phyloP scores from a whole-genome alignment of 805 yeast genomes.

The Ascoidea asiatica region DNA sequence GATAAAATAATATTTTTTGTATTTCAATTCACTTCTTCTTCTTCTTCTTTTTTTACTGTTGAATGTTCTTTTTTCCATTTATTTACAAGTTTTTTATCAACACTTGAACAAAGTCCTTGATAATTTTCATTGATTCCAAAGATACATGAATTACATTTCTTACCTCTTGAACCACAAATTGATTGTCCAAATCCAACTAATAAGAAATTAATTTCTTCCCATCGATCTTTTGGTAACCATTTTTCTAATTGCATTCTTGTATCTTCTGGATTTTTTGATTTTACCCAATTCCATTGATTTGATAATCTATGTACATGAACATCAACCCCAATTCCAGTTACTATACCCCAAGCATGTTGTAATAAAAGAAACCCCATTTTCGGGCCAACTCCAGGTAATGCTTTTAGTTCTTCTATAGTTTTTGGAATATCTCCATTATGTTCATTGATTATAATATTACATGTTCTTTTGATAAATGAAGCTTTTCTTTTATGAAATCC shows the following conservation, averaged over 20 bases:
- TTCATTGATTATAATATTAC: constrained; percentile 33
- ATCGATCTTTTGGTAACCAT: constrained; percentile 61
- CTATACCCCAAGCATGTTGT: constrained; percentile 67
- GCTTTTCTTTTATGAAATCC: constrained; percentile 85
- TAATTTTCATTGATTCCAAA: constrained; percentile 21
- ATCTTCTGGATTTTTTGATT: constrained; percentile 53
- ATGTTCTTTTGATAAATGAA: constrained; percentile 46
- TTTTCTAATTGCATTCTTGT: constrained; percentile 55
- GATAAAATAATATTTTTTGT: too few relatives aligned
- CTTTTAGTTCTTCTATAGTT: constrained; percentile 46
- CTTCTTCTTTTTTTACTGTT: neutral
- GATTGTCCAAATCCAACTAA: constrained; percentile 92
- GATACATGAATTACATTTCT: constrained; percentile 60
- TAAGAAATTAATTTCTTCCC: constrained; percentile 79
- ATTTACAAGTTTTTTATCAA: constrained; percentile 30
- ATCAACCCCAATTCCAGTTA: constrained; percentile 89
- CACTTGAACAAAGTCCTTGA: constrained; percentile 43
- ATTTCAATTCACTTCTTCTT: neutral
- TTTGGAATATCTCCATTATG: constrained; percentile 63
- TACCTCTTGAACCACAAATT: constrained; percentile 60
- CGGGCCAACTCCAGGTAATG: constrained; percentile 89
- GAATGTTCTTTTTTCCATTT: constrained; percentile 13
- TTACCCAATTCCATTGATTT: constrained; percentile 71
- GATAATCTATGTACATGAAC: constrained; percentile 78
- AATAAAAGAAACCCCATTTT: constrained; percentile 81